These are phyloP conservation scores for Saprolegnia parasitica DNA, from an alignment of 352 stramenopile species.

Conservation along the genomic window DNA sequence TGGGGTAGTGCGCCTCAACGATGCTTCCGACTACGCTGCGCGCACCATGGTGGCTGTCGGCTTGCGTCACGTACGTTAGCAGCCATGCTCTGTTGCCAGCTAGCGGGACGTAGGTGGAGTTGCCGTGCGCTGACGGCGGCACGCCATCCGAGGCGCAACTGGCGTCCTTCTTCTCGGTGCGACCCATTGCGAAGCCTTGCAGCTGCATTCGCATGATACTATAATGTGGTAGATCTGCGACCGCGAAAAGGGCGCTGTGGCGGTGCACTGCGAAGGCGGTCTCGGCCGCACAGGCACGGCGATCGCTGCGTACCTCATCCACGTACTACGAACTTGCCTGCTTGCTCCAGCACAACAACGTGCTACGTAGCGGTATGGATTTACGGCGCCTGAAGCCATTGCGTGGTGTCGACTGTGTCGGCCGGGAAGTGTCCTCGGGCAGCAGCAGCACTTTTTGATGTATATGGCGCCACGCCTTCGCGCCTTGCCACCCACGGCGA, in stretches of 20 bases:
- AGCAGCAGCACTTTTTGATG: slow-evolving; percentile 93
- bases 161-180: slow-evolving; percentile 59
- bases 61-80: slow-evolving; percentile 70
- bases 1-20: slow-evolving; percentile 93
- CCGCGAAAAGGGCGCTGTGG: slow-evolving; percentile 74
- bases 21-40: slow-evolving; percentile 89
- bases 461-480: slow-evolving; percentile 73
- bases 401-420: slow-evolving; percentile 94
- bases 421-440: slow-evolving; percentile 92
- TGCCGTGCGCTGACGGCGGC: slow-evolving; percentile 93
- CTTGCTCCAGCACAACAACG: neutral
- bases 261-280: slow-evolving; percentile 97
- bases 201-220: too few species aligned
- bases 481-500: neutral
- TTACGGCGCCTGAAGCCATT: slow-evolving; percentile 92
- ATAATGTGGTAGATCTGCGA: slow-evolving; percentile 66
- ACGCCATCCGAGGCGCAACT: slow-evolving; percentile 85
- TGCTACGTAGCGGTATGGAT: slow-evolving; percentile 42
- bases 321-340: slow-evolving; percentile 32
- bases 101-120: slow-evolving; percentile 50
- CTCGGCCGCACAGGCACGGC: slow-evolving; percentile 94
- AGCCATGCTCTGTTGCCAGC: neutral
- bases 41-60: slow-evolving; percentile 82
- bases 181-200: too few species aligned
- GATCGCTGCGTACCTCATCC: slow-evolving; percentile 96